Percentiles rank a stretch among this genome's conserved stretches.
Conservation (phyloP, 352 stramenopile species). For the Pythium myriotylum region DNA sequence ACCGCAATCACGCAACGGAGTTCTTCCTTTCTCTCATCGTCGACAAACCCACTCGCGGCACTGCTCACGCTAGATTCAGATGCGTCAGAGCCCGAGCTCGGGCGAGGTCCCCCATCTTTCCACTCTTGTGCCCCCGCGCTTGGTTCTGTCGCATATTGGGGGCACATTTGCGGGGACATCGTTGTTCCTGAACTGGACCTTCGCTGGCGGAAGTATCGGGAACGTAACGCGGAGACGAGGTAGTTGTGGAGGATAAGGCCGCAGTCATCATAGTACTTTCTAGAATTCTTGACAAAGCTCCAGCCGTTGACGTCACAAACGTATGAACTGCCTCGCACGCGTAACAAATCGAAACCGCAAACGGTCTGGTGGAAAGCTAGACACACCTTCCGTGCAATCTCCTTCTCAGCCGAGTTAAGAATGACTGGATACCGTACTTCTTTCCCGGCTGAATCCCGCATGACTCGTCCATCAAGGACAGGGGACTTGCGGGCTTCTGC, state of each 20-base stretch:
- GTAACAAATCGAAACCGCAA: slow-evolving; percentile 99
- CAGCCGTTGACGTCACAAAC: slow-evolving; percentile 99
- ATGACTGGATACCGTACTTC: slow-evolving; percentile 99
- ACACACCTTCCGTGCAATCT: slow-evolving; percentile 95
- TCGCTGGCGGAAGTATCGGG: slow-evolving; percentile 75
- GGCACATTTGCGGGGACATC: slow-evolving; percentile 65
- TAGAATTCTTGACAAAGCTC: slow-evolving; percentile 98
- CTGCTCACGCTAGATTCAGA: slow-evolving; percentile 73
- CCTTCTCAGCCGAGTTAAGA: slow-evolving; percentile 97
- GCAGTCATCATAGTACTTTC: slow-evolving; percentile 99
- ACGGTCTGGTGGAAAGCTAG: slow-evolving; percentile 98
- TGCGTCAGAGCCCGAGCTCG: slow-evolving; percentile 65
- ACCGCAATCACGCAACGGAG: slow-evolving; percentile 99
- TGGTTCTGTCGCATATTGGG: slow-evolving; percentile 75
- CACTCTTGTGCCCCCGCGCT: slow-evolving; percentile 22
- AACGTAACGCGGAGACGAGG: slow-evolving; percentile 78
- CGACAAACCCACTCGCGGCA: slow-evolving; percentile 45
- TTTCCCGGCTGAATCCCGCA: slow-evolving; percentile 96
- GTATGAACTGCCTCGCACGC: slow-evolving; percentile 92
- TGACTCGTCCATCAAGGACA: slow-evolving; percentile 94
- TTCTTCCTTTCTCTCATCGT: slow-evolving; percentile 92
- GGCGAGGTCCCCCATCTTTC: slow-evolving; percentile 34
- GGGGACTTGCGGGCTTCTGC: slow-evolving; percentile 98
- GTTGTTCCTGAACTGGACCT: slow-evolving; percentile 51
- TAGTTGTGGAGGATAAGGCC: slow-evolving; percentile 93